Evolutionary conservation across 1,139 yeast genomes (phyloP).

Genomic region (Lodderomyces theae): DNA sequence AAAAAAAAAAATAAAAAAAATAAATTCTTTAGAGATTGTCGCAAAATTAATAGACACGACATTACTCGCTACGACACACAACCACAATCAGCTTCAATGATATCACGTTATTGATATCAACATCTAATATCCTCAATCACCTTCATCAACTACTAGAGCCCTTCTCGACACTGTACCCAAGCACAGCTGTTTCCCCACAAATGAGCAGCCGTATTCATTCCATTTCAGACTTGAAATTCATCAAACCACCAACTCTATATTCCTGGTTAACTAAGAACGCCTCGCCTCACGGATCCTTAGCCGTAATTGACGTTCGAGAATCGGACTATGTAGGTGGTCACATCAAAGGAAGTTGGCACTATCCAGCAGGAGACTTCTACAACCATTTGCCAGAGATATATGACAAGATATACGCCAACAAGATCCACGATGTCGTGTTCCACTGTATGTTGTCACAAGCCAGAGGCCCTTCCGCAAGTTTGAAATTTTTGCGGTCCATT

Average conservation of each 20-base stretch:
- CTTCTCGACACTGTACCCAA: too few species aligned
- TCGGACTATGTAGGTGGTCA: constrained; percentile 71
- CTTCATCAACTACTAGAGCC: too few species aligned
- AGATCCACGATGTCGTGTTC: constrained; percentile 62
- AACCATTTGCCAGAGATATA: constrained; percentile 43
- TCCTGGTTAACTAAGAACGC: constrained; percentile 43
- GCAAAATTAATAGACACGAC: too few species aligned
- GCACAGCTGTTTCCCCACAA: too few species aligned
- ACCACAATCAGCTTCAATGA: too few species aligned
- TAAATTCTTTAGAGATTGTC: too few species aligned
- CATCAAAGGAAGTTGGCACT: constrained; percentile 58
- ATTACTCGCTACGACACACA: too few species aligned
- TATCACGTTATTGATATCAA: too few species aligned
- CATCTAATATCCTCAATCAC: too few species aligned
- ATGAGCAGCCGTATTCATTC: constrained; percentile 17
- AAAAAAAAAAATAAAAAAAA: too few species aligned
- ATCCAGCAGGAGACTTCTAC: constrained; percentile 55
- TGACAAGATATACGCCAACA: constrained; percentile 27
- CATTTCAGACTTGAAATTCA: constrained; percentile 34
- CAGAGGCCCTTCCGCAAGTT: constrained; percentile 84
- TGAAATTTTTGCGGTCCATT: constrained; percentile 57
- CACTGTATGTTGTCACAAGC: constrained; percentile 91
- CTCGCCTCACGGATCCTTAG: constrained; percentile 39
- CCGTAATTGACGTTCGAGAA: constrained; percentile 85
- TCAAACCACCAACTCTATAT: constrained; percentile 44